Base-by-base conservation (phyloP, 176 grass and related monocot species). In the Pharus latifolius region DNA sequence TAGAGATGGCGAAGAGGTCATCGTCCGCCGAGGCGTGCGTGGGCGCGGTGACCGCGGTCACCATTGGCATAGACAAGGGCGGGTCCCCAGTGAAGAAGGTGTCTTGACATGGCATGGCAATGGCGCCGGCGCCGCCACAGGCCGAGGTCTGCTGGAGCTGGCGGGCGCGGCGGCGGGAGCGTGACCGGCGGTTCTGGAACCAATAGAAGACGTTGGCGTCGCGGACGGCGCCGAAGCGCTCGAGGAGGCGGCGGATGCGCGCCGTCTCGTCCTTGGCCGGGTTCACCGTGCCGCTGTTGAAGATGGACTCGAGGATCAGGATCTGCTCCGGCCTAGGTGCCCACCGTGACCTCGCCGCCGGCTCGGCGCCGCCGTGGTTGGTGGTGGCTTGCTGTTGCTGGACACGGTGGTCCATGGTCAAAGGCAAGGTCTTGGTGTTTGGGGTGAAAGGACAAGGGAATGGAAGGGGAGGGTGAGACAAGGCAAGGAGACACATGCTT, bases 221-320 rank as follows among this genome's bases (percentile, higher is more conserved):
- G 0, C 82, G 75, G 34, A 84, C 82, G 20, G 69, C 45, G 53
- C 82, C 75, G 69, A 84, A 84, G 27, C 82, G 61, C 82, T 84
- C 82, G 2, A 84, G 75, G 1, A 79, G 53, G 27, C 54, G 69
- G 45, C 82, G 82, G 34, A 84, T 84, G 60, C 75, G 68, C 53
- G 75, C 69, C 35, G 75, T 84, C 61, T 84, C 75, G 61, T 84
- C 82, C 37, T 79, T 84, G 61, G 82, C 61, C 3, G 82, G 75
- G 75, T 84, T 84, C 53, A 84, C 82, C 82, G 68, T 84, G 27
- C 82, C 82, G 45, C 82, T 79, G 82, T 84, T 84, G 75, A 84
- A 84, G 61, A 84, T 79, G 69, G 82, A 79, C 75, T 84, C 82
- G 0, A 84, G 82, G 45, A 84, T 84, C 27, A 84, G 75, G 69